Percentiles rank a stretch among this genome's conserved stretches.
These are phyloP conservation scores for Penicillium steckii DNA, from an alignment of 495 filamentous ascomycete genomes.

Conservation along the genomic window DNA sequence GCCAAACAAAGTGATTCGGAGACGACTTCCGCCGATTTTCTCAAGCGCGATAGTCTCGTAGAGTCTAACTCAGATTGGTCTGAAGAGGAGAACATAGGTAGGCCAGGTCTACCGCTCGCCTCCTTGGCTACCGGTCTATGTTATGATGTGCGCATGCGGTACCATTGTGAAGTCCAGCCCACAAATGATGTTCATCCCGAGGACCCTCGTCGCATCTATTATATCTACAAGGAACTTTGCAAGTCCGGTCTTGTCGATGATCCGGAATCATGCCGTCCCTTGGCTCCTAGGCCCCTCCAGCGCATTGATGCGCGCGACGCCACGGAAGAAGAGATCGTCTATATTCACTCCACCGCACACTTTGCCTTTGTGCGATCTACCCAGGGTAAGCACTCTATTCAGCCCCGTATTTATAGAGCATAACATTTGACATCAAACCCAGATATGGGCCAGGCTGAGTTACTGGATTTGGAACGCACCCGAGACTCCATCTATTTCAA, in stretches of 20 bases:
- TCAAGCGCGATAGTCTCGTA: constrained; percentile 33
- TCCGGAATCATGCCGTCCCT: constrained; percentile 41
- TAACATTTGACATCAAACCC: constrained; percentile 11
- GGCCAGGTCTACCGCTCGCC: constrained; percentile 34
- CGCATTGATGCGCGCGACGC: constrained; percentile 75
- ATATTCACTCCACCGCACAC: constrained; percentile 73
- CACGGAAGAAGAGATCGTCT: constrained; percentile 69
- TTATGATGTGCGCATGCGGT: constrained; percentile 92
- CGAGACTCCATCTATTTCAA: constrained; percentile 91
- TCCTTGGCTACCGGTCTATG: constrained; percentile 70
- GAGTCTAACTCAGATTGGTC: constrained; percentile 46
- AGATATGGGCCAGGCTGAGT: constrained; percentile 57
- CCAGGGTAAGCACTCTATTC: constrained; percentile 32
- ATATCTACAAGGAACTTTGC: constrained; percentile 84
- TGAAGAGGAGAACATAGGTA: constrained; percentile 26
- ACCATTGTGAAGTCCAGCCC: constrained; percentile 78
- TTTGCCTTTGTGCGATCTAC: constrained; percentile 73
- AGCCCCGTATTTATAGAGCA: neutral
- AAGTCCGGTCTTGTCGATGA: constrained; percentile 72
- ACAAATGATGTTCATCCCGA: constrained; percentile 81
- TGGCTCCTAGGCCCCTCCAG: constrained; percentile 62
- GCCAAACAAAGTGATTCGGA: constrained; percentile 26
- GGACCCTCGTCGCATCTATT: constrained; percentile 84
- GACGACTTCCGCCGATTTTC: constrained; percentile 17
- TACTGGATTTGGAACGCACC: constrained; percentile 61